phyloP scores from a whole-genome alignment of 2,329 filamentous ascomycete species.

The Hypomyces perniciosus region DNA sequence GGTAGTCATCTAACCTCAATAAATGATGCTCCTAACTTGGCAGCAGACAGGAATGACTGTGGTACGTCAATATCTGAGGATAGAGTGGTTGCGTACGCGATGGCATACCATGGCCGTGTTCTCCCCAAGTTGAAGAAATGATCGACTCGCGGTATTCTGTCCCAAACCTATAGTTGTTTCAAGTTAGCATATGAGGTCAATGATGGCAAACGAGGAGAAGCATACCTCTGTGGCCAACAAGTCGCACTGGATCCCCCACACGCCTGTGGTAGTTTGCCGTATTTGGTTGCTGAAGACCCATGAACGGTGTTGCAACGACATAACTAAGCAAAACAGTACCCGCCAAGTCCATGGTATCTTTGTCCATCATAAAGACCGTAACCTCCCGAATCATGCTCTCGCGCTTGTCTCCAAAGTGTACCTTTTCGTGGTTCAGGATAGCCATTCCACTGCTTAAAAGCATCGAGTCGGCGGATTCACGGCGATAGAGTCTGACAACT shows the following conservation, averaged over 20 bases:
- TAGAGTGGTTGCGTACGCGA: background rate
- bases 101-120: conserved; percentile 25
- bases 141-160: conserved; percentile 5
- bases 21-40: too few relatives aligned
- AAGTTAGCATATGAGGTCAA: background rate
- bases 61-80: too few relatives aligned
- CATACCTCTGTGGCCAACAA: conserved; percentile 31
- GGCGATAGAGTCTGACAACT: conserved; percentile 18
- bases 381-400: conserved; percentile 29
- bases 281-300: conserved; percentile 2
- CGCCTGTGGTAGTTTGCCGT: background rate
- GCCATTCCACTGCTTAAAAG: conserved; percentile 22
- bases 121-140: conserved; percentile 31
- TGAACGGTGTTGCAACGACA: conserved; percentile 23
- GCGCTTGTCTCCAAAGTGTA: conserved; percentile 21
- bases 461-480: background rate
- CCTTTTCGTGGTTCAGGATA: conserved; percentile 19
- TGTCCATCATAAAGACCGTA: conserved; percentile 27
- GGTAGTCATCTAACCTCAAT: too few relatives aligned
- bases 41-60: too few relatives aligned
- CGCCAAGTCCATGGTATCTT: conserved; percentile 20
- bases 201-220: background rate
- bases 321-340: conserved; percentile 31
- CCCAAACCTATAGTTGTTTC: conserved; percentile 1
- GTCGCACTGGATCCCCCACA: conserved; percentile 2